A percentile compares a stretch with the other conserved stretches of the same genome.
Evolutionary conservation across 2,329 filamentous ascomycete genomes (phyloP).

Genomic region (Aspergillus sp.): DNA sequence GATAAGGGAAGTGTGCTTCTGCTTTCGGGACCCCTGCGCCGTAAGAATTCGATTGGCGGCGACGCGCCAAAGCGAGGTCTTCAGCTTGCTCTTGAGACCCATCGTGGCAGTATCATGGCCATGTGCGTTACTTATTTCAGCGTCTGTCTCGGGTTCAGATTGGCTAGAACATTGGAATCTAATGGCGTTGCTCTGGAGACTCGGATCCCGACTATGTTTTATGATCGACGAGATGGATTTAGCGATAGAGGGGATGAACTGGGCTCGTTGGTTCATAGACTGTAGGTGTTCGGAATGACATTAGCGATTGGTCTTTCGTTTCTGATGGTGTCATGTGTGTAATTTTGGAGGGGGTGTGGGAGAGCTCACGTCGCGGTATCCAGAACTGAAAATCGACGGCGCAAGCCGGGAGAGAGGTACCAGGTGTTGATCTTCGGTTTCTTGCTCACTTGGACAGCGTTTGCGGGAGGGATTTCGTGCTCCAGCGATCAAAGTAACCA

Average conservation of each 20-base stretch:
- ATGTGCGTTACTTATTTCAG: neutral
- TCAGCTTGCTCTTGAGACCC: slow-evolving; percentile 20
- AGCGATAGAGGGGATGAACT: slow-evolving; percentile 34
- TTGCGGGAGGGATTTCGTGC: neutral
- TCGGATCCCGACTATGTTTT: slow-evolving; percentile 17
- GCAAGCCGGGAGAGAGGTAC: slow-evolving; percentile 23
- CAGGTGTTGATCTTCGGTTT: neutral
- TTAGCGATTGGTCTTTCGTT: neutral
- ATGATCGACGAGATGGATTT: slow-evolving; percentile 36
- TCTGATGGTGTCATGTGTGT: neutral
- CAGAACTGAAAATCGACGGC: slow-evolving; percentile 30
- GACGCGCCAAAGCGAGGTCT: slow-evolving; percentile 32
- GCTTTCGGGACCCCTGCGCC: slow-evolving; percentile 11
- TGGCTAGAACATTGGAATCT: slow-evolving; percentile 2
- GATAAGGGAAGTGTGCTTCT: slow-evolving; percentile 6
- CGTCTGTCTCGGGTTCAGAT: neutral
- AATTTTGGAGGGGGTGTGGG: neutral
- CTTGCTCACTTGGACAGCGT: neutral
- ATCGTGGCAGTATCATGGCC: neutral
- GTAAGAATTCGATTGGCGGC: slow-evolving; percentile 29
- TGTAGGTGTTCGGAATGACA: slow-evolving; percentile 8
- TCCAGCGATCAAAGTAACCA: neutral
- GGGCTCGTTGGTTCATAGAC: slow-evolving; percentile 37
- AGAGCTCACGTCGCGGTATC: slow-evolving; percentile 30
- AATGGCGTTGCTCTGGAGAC: slow-evolving; percentile 14